These are phyloP conservation scores for Diaporthe humulicola DNA, from an alignment of 2,329 filamentous ascomycete species.

Conservation along the genomic window DNA sequence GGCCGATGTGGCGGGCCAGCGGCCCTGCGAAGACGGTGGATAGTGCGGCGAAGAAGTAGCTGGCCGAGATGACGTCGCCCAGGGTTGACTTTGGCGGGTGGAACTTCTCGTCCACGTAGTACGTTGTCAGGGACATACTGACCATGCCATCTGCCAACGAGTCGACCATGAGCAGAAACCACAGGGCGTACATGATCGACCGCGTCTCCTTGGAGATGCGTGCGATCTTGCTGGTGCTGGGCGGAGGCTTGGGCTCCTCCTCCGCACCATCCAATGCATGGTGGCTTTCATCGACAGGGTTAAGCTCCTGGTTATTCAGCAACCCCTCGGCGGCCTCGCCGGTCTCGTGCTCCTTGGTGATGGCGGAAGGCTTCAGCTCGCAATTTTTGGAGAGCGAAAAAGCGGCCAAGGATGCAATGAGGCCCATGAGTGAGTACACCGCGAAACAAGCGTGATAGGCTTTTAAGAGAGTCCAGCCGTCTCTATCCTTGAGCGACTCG, in stretches of 20 bases:
- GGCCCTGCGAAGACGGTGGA: conserved; percentile 70
- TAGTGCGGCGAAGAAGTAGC: conserved; percentile 66
- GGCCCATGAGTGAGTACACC: conserved; percentile 69
- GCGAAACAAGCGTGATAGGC: conserved; percentile 71
- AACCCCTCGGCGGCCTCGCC: conserved; percentile 44
- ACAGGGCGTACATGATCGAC: conserved; percentile 72
- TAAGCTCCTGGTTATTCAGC: conserved; percentile 41
- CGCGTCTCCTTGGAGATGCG: conserved; percentile 71
- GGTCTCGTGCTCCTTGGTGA: conserved; percentile 40
- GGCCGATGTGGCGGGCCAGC: conserved; percentile 68
- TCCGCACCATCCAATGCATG: conserved; percentile 39
- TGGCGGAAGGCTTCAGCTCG: conserved; percentile 56
- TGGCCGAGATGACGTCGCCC: conserved; percentile 69
- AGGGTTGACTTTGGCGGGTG: conserved; percentile 67
- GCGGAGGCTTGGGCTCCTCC: conserved; percentile 25
- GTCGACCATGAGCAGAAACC: conserved; percentile 75
- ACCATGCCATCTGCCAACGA: conserved; percentile 76
- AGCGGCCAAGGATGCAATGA: conserved; percentile 61
- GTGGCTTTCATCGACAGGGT: conserved; percentile 32
- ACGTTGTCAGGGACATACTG: conserved; percentile 68
- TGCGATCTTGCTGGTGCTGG: conserved; percentile 56
- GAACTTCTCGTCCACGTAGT: conserved; percentile 70
- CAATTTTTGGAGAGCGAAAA: conserved; percentile 63
- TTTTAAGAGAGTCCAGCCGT: conserved; percentile 63
- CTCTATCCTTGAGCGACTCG: conserved; percentile 56